Evolutionary conservation across 305 asterid species (phyloP).

Genomic region (Plantago rigida): DNA sequence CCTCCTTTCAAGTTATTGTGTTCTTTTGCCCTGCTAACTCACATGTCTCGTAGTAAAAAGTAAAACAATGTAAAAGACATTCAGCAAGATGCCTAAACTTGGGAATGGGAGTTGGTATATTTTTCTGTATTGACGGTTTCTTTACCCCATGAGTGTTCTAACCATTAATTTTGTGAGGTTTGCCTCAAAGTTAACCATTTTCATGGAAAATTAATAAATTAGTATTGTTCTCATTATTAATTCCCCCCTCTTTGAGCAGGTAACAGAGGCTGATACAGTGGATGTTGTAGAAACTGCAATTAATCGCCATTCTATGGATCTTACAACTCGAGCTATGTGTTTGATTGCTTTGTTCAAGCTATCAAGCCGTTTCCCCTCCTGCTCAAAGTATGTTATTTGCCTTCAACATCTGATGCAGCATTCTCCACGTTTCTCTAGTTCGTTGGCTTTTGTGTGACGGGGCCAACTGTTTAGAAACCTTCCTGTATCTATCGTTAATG

Average conservation of each 20-base stretch:
- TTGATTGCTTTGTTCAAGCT: slow-evolving; percentile 82
- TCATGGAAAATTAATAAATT: not conserved
- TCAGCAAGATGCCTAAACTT: too few relatives aligned
- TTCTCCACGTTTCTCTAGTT: slow-evolving; percentile 9
- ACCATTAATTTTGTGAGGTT: not conserved
- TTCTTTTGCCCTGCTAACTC: too few relatives aligned
- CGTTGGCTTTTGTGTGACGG: not conserved
- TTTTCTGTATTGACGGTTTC: too few relatives aligned
- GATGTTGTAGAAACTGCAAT: slow-evolving; percentile 70
- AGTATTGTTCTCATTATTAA: not conserved
- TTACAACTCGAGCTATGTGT: slow-evolving; percentile 81
- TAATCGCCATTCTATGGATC: slow-evolving; percentile 56
- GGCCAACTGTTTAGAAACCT: slow-evolving; percentile 3
- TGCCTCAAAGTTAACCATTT: not conserved
- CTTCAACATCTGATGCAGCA: slow-evolving; percentile 17
- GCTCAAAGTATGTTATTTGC: slow-evolving; percentile 59
- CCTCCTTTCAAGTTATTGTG: too few relatives aligned
- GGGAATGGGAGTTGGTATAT: too few relatives aligned
- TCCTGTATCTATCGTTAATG: slow-evolving; percentile 5
- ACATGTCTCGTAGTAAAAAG: too few relatives aligned
- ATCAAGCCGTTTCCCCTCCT: slow-evolving; percentile 78
- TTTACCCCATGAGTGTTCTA: not conserved
- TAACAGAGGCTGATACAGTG: slow-evolving; percentile 81
- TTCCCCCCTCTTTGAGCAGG: slow-evolving; percentile 47
- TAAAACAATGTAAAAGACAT: too few relatives aligned